phyloP scores from a whole-genome alignment of 441 rosid genomes.

The Kokia cookei region DNA sequence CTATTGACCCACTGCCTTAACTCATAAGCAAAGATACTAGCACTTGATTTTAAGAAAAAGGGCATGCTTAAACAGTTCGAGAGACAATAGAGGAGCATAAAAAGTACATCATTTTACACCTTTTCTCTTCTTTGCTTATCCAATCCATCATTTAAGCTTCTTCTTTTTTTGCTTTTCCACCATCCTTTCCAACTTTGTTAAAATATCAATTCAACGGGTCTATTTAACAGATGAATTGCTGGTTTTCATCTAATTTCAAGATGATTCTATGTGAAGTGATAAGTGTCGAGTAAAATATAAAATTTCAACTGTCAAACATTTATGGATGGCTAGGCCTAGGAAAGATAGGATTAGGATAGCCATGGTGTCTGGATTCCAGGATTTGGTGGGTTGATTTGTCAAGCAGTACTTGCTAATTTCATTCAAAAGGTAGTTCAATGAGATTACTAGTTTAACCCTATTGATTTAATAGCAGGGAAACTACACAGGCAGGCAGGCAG shows the following conservation, averaged over 20 bases:
- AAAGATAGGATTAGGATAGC: no score
- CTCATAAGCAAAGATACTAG: not conserved
- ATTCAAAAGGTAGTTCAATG: not conserved
- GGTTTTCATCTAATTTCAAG: not conserved
- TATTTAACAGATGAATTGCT: not conserved
- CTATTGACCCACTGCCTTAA: conserved; percentile 1
- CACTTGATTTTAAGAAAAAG: not conserved
- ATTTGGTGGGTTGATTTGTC: no score
- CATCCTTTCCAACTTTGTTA: not conserved
- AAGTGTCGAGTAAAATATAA: no score
- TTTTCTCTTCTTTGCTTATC: no score
- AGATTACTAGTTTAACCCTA: not conserved
- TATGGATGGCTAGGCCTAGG: no score
- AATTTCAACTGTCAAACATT: no score
- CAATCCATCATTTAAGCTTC: no score
- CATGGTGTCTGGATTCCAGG: no score
- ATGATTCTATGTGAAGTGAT: no score
- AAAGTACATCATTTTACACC: no score
- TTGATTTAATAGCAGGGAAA: not conserved
- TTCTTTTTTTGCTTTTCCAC: not conserved
- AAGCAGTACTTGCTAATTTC: no score
- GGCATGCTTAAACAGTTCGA: not conserved
- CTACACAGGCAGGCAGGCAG: not conserved
- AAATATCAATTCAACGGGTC: not conserved
- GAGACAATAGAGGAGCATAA: not conserved